Evolutionary conservation across 1,284 basidiomycete genomes (phyloP).

Genomic region (Stereum hirsutum): DNA sequence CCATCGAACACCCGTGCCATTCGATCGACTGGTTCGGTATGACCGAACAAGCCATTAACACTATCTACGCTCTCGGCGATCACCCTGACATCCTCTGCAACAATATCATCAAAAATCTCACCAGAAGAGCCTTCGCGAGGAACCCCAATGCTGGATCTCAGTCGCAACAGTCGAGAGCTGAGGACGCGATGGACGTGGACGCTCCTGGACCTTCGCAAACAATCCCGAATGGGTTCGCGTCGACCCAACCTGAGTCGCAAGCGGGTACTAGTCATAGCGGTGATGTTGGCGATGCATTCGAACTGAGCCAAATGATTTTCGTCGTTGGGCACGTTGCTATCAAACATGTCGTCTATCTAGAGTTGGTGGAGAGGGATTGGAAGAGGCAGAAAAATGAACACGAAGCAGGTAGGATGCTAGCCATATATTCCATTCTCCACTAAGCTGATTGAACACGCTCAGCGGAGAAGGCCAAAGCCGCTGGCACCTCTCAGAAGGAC

Average conservation of each 20-base stretch:
- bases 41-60: slow-evolving; percentile 95
- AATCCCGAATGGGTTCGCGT: slow-evolving; percentile 6
- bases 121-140: slow-evolving; percentile 57
- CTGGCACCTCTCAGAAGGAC: slow-evolving; percentile 43
- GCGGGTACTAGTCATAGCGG: slow-evolving; percentile 32
- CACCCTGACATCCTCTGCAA: slow-evolving; percentile 87
- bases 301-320: slow-evolving; percentile 87
- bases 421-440: background rate
- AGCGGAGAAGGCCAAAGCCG: slow-evolving; percentile 47
- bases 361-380: slow-evolving; percentile 95
- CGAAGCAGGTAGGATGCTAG: slow-evolving; percentile 49
- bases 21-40: slow-evolving; percentile 95
- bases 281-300: slow-evolving; percentile 74
- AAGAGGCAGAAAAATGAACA: slow-evolving; percentile 93
- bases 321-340: slow-evolving; percentile 94
- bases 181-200: slow-evolving; percentile 47
- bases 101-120: slow-evolving; percentile 76
- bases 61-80: slow-evolving; percentile 90
- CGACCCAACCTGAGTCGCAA: slow-evolving; percentile 13
- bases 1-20: slow-evolving; percentile 68
- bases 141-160: slow-evolving; percentile 2
- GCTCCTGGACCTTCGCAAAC: slow-evolving; percentile 15
- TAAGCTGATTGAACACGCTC: background rate
- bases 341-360: slow-evolving; percentile 95
- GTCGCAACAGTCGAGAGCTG: slow-evolving; percentile 18